Evolutionary conservation across 805 yeast species (phyloP).

Genomic region (Ogataea corticis): DNA sequence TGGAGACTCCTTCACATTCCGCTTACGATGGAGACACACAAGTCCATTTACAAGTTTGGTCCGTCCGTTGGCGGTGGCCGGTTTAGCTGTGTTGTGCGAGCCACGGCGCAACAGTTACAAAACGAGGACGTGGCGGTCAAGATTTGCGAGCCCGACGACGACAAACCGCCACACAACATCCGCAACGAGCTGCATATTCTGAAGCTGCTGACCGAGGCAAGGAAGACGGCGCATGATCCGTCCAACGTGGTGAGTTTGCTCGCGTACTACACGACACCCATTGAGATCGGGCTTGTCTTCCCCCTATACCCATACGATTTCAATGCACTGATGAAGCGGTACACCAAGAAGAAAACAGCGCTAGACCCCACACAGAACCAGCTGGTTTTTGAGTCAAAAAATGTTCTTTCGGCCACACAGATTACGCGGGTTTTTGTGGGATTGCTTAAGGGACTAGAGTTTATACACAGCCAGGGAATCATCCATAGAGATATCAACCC

Average conservation of each 20-base stretch:
- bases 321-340: slow-evolving; percentile 32
- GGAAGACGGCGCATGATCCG: neutral
- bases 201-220: slow-evolving; percentile 14
- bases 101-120: neutral
- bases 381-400: slow-evolving; percentile 5
- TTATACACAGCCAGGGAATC: slow-evolving; percentile 66
- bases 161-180: slow-evolving; percentile 55
- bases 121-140: slow-evolving; percentile 44
- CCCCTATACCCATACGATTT: slow-evolving; percentile 42
- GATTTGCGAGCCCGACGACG: slow-evolving; percentile 48
- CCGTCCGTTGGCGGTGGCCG: slow-evolving; percentile 42
- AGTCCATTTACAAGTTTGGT: slow-evolving; percentile 19
- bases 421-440: slow-evolving; percentile 37
- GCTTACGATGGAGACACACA: slow-evolving; percentile 11
- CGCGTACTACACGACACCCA: slow-evolving; percentile 18
- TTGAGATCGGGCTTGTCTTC: slow-evolving; percentile 43
- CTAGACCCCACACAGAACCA: slow-evolving; percentile 22
- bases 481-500: slow-evolving; percentile 79
- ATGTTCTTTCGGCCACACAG: slow-evolving; percentile 18
- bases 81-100: slow-evolving; percentile 42
- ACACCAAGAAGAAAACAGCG: slow-evolving; percentile 33
- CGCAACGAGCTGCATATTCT: slow-evolving; percentile 45
- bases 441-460: slow-evolving; percentile 49
- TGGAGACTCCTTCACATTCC: neutral
- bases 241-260: slow-evolving; percentile 21